Conservation (phyloP, 2,329 filamentous ascomycete genomes). For the Neonectria hederae region DNA sequence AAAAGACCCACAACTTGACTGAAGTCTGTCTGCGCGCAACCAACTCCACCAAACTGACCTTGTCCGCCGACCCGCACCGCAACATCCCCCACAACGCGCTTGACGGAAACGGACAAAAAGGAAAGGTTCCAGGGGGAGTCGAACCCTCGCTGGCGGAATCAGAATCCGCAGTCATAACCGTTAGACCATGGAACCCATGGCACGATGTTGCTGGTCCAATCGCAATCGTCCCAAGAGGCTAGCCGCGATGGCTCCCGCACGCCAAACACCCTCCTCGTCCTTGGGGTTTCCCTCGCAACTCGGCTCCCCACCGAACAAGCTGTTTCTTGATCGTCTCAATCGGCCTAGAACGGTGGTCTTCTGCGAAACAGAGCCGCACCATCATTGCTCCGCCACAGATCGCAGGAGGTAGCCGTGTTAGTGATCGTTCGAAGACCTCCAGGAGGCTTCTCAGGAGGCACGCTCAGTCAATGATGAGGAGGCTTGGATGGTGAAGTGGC, state of each 20-base stretch:
- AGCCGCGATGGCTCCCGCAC: not conserved
- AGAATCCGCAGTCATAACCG: constrained; percentile 37
- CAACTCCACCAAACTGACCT: not conserved
- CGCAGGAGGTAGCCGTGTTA: not conserved
- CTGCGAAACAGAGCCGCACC: constrained; percentile 20
- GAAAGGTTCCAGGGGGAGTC: constrained; percentile 33
- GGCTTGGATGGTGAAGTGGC: not conserved
- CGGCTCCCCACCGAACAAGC: not conserved
- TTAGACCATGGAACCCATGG: constrained; percentile 34
- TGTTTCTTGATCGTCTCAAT: constrained; percentile 19
- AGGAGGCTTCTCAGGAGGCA: not conserved
- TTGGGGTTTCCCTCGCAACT: not conserved
- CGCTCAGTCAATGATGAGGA: not conserved
- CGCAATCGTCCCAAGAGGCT: constrained; percentile 27
- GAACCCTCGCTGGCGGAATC: constrained; percentile 36
- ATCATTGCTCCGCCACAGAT: constrained; percentile 17
- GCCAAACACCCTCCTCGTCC: not conserved
- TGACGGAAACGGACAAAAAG: constrained; percentile 13
- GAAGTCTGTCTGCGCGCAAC: too few species aligned
- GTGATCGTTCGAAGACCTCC: not conserved
- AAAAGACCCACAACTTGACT: not conserved
- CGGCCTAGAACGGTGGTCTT: constrained; percentile 8
- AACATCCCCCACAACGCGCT: not conserved
- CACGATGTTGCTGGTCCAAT: constrained; percentile 24
- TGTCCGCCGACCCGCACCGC: not conserved